These are phyloP conservation scores for Parastagonospora nodorum DNA, from an alignment of 2,329 filamentous ascomycete species.

Conservation along the genomic window DNA sequence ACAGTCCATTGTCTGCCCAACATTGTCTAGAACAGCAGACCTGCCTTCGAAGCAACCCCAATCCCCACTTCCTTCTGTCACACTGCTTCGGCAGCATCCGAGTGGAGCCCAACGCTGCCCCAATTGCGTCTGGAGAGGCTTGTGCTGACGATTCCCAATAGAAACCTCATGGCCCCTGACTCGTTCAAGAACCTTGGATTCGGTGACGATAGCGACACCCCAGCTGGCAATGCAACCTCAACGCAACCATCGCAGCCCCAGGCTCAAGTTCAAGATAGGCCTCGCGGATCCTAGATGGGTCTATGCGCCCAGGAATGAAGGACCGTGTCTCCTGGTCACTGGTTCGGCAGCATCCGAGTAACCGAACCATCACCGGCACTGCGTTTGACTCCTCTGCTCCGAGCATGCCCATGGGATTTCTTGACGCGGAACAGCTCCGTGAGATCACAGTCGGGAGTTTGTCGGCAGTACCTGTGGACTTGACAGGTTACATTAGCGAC, in stretches of 20 bases:
- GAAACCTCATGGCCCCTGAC: conserved; percentile 94
- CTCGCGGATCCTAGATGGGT: conserved; percentile 26
- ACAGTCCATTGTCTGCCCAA: conserved; percentile 16
- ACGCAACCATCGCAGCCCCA: conserved; percentile 28
- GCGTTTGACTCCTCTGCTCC: conserved; percentile 8
- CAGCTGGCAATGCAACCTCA: conserved; percentile 33
- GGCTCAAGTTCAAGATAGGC: conserved; percentile 28
- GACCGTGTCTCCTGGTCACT: conserved; percentile 15
- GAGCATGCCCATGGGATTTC: conserved; percentile 8
- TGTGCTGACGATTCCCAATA: conserved; percentile 30
- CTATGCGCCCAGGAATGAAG: conserved; percentile 27
- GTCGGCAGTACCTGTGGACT: conserved; percentile 16
- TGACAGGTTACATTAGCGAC: conserved; percentile 34
- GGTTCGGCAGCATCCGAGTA: conserved; percentile 38
- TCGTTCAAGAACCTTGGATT: conserved; percentile 95
- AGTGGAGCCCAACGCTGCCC: conserved; percentile 14
- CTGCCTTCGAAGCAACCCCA: conserved; percentile 18
- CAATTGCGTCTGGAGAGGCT: conserved; percentile 8
- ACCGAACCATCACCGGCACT: conserved; percentile 18
- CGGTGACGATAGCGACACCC: conserved; percentile 53
- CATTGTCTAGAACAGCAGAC: conserved; percentile 12
- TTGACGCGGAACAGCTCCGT: conserved; percentile 9
- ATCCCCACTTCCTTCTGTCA: conserved; percentile 24
- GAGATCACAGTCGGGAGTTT: conserved; percentile 1
- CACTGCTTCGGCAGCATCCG: conserved; percentile 32